Conservation (phyloP, 805 yeast species). For the Candida berthetii region DNA sequence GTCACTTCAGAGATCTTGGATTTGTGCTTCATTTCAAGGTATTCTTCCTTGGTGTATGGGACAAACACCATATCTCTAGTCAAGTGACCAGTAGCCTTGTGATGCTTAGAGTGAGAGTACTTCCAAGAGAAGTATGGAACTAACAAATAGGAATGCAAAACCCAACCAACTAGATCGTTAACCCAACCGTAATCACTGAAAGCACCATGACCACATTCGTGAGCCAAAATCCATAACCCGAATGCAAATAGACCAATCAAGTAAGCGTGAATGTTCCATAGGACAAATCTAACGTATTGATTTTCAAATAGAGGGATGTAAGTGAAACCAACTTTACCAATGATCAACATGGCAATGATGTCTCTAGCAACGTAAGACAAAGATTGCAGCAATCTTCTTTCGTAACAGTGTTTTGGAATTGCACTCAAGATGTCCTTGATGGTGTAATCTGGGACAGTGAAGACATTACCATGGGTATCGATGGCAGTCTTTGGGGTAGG, state of each 20-base stretch:
- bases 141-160: conserved; percentile 47
- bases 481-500: conserved; percentile 28
- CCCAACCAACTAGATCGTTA: conserved; percentile 56
- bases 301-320: conserved; percentile 36
- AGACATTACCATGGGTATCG: conserved; percentile 47
- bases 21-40: conserved; percentile 25
- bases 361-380: conserved; percentile 49
- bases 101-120: conserved; percentile 54
- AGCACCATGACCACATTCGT: conserved; percentile 62
- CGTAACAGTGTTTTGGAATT: conserved; percentile 57
- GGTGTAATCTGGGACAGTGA: conserved; percentile 56
- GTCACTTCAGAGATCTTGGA: conserved; percentile 36
- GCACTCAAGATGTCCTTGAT: conserved; percentile 51
- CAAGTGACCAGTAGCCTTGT: conserved; percentile 57
- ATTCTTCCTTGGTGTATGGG: conserved; percentile 46
- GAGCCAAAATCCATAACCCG: conserved; percentile 59
- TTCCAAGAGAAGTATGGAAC: conserved; percentile 64
- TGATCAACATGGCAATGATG: conserved; percentile 33
- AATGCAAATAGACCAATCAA: conserved; percentile 43
- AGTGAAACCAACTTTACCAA: conserved; percentile 36
- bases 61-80: conserved; percentile 55
- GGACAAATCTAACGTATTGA: conserved; percentile 27
- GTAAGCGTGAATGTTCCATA: conserved; percentile 35
- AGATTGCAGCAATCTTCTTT: conserved; percentile 43
- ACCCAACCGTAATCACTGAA: conserved; percentile 47